Conservation (phyloP, 495 filamentous ascomycete genomes). For the Tricharina praecox region DNA sequence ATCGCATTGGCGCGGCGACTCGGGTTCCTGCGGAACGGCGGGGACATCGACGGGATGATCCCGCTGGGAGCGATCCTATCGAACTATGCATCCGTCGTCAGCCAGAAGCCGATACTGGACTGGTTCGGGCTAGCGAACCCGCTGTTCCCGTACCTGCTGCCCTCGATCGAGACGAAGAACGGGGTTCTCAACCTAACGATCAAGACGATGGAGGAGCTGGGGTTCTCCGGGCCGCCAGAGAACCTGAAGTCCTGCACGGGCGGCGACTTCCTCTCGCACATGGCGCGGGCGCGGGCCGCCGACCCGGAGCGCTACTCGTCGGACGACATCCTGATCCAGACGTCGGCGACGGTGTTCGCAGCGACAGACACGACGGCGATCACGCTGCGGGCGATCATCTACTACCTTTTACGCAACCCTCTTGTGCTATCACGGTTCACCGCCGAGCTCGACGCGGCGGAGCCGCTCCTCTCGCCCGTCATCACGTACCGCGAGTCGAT, state of each 20-base stretch:
- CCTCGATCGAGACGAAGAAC: neutral
- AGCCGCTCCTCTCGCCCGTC: neutral
- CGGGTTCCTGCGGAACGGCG: neutral
- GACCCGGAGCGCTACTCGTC: neutral
- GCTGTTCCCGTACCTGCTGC: neutral
- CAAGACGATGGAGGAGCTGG: conserved; percentile 35
- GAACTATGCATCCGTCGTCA: neutral
- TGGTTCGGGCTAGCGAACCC: neutral
- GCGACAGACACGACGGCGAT: conserved; percentile 40
- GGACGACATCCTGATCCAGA: neutral
- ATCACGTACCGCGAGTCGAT: neutral
- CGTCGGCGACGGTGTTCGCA: conserved; percentile 36
- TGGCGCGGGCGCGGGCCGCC: neutral
- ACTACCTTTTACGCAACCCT: conserved; percentile 34
- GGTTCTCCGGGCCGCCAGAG: neutral
- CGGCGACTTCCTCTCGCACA: neutral
- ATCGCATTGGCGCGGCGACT: neutral
- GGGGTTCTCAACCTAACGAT: conserved; percentile 33
- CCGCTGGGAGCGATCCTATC: neutral
- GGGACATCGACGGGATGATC: neutral
- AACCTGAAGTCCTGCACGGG: neutral
- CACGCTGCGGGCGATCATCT: conserved; percentile 34
- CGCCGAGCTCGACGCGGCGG: conserved; percentile 28
- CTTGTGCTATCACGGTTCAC: conserved; percentile 29
- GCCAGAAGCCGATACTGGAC: neutral